These are phyloP conservation scores for Xylaria telfairii DNA, from an alignment of 495 filamentous ascomycete genomes.

Conservation along the genomic window DNA sequence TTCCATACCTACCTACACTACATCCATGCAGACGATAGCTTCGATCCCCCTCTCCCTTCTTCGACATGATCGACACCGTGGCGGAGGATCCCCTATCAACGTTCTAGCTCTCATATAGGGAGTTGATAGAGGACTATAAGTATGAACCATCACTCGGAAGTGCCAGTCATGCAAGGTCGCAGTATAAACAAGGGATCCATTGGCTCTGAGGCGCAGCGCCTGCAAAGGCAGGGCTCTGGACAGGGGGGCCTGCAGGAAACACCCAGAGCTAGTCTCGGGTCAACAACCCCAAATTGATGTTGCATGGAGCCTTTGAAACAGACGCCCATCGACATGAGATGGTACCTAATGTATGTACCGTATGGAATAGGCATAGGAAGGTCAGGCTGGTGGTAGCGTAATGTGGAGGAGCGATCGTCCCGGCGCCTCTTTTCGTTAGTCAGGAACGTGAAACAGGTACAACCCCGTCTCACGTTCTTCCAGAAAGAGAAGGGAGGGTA, in stretches of 20 bases:
- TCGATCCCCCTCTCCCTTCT: neutral
- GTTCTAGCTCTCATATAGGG: neutral
- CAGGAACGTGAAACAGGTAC: constrained; percentile 28
- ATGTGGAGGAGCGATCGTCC: constrained; percentile 19
- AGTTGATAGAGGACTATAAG: neutral
- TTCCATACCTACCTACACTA: neutral
- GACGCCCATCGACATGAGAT: constrained; percentile 3
- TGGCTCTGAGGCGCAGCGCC: constrained; percentile 11
- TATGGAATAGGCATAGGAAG: constrained; percentile 11
- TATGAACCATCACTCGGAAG: neutral
- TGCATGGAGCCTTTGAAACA: constrained; percentile 24
- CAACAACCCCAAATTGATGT: constrained; percentile 21
- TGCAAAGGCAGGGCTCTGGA: constrained; percentile 1
- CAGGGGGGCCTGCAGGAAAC: neutral
- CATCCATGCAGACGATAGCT: neutral
- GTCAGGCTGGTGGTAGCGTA: neutral
- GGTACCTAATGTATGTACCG: constrained; percentile 17
- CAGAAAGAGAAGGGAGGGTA: constrained; percentile 18
- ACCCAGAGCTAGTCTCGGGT: constrained; percentile 23
- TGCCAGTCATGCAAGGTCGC: neutral
- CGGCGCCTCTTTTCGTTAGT: constrained; percentile 10
- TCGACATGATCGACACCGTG: neutral
- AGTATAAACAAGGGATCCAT: neutral
- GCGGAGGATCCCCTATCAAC: neutral
- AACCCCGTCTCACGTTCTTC: constrained; percentile 22